A percentile compares a stretch with the other conserved stretches of the same genome.
phyloP scores from a whole-genome alignment of 495 filamentous ascomycete genomes.

The Oidiodendron maius region DNA sequence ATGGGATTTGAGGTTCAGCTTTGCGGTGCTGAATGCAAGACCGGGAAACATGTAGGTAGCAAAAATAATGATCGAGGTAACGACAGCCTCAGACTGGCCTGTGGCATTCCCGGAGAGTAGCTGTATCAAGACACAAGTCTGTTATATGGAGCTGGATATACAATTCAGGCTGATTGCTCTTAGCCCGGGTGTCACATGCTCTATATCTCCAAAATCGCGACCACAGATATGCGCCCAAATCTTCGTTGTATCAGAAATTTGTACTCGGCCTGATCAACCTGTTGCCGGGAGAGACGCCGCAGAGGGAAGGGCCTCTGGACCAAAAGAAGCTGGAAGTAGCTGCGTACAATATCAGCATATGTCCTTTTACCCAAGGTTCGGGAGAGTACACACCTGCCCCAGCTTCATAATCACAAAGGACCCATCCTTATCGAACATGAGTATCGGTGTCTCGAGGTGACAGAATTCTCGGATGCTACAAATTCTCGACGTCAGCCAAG shows the following conservation, averaged over 20 bases:
- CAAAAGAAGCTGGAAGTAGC: slow-evolving; percentile 67
- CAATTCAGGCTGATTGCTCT: too few species aligned
- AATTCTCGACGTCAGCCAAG: background rate
- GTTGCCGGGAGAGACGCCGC: slow-evolving; percentile 17
- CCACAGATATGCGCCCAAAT: too few species aligned
- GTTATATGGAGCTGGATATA: too few species aligned
- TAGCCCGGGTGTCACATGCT: background rate
- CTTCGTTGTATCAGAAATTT: too few species aligned
- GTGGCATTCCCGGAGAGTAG: too few species aligned
- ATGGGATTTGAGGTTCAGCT: too few species aligned
- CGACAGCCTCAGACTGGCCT: too few species aligned
- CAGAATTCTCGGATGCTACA: slow-evolving; percentile 76
- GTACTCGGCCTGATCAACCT: slow-evolving; percentile 10
- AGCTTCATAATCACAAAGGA: slow-evolving; percentile 66
- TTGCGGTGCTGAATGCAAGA: too few species aligned
- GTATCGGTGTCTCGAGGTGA: slow-evolving; percentile 60
- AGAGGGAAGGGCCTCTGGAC: slow-evolving; percentile 50
- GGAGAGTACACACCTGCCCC: slow-evolving; percentile 44
- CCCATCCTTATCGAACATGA: slow-evolving; percentile 82
- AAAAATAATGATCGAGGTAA: too few species aligned
- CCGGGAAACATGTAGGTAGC: too few species aligned
- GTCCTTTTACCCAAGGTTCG: slow-evolving; percentile 58
- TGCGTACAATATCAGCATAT: slow-evolving; percentile 71
- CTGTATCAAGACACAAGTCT: too few species aligned
- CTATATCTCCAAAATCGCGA: background rate